Base-by-base conservation (phyloP, 768 basidiomycete genomes). In the Lanmaoa rubissima region DNA sequence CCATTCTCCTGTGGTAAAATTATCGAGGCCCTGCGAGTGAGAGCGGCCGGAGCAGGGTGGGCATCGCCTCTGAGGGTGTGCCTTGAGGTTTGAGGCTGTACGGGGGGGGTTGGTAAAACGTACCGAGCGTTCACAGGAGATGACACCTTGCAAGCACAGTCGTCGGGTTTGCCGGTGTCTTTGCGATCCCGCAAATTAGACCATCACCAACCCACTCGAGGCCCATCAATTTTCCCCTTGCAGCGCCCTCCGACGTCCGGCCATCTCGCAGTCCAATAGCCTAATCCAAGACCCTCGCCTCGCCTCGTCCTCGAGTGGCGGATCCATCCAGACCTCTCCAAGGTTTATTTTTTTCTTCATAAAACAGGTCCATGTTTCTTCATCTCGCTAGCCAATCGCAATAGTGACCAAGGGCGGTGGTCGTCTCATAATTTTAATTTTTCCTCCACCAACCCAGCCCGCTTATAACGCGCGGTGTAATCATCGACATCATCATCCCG, bases 271-370 rank as follows among this genome's bases (percentile, higher is more conserved):
- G 51, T 44, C n/a, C 24, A 21, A 41, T 54, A 38, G 47, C 47
- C 45, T 46, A 46, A 31, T 46, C 28, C 12, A 16, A 38, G 48
- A 45, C 28, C 35, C 60, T 39, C 49, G 63, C 69, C 62, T 66
- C 65, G 31, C 66, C 66, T 57, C 57, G 57, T 48, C 65, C 68
- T 63, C 53, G 55, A 55, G 59, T 54, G 48, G 55, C 55, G 56
- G 47, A 61, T 64, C 66, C 61, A 40, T 38, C 24, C 6, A 38
- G 24, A 38, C 32, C 28, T 28, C 28, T 28, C 40, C 44, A 48
- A 52, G 36, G 11, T 28, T 21, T 36, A 48, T 28, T 17, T 5
- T n/a, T 38, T 51, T 53, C 36, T 62, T 60, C 52, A 67, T 69
- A 65, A 63, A 47, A 36, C 52, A 17, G 48, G 51, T 47, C 53